Base-by-base conservation (phyloP, 306 rosid species). In the Glycine latifolia region DNA sequence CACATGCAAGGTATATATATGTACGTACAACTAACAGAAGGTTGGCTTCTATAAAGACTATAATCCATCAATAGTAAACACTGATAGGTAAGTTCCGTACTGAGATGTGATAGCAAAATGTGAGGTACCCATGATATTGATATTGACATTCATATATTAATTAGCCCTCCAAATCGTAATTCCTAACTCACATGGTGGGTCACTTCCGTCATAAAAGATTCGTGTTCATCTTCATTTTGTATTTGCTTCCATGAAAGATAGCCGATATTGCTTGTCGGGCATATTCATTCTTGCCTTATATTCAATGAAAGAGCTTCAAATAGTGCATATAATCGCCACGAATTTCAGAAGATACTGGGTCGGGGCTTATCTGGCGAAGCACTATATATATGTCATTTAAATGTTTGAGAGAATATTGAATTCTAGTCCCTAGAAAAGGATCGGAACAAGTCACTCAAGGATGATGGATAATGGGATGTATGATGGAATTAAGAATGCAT, bases 261-360 rank as follows among this genome's bases (percentile, higher is more conserved):
- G 10, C 37, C 47, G 10, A 48, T 67, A 15, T 37, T 75, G 33
- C 78, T 37, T 82, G 78, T 76, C 66, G 78, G 73, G 68, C 54
- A 75, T 17, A 67, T 33, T 26, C 44, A 41, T 4, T 4, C 44
- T 41, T 41, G 44, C 44, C 7, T 41, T 41, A 63, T 35, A 44
- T 15, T 43, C 35, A n/a, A 68, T 68, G 8, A 71, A 71, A 41
- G 11, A 26, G 31, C 5, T 44, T 6, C 10, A 59, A n/a, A 12
- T 50, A 12, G 17, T 52, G 9, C 2, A 75, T 60, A 33, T 52
- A 37, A 41, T 41, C 52, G 67, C 56, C 46, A 26, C 31, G 31
- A 26, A 33, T 77, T 37, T 37, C 26, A 65, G 43, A 52, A 15
- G 41, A 41, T 47, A 47, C 39, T 46, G 15, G 75, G 41, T 20